These are phyloP conservation scores for Neurospora sublineolata DNA, from an alignment of 495 filamentous ascomycete species.

Conservation along the genomic window DNA sequence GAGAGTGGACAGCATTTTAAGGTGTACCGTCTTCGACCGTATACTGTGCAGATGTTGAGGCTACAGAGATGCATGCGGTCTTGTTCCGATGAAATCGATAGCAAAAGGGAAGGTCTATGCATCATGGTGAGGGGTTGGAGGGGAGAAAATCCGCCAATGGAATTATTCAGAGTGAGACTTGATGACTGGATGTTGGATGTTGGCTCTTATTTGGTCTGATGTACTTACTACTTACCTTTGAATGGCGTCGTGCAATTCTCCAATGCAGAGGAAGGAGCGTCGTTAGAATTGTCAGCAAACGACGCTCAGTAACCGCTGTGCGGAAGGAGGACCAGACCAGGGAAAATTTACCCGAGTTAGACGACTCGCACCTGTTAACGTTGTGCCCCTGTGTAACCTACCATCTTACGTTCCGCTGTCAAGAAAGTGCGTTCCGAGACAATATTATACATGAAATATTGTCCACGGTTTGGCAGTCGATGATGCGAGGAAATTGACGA, in stretches of 20 bases:
- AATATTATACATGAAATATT: not conserved
- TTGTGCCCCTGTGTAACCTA: not conserved
- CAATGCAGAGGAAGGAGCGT: not conserved
- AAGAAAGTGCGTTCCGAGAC: not conserved
- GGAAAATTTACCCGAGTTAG: not conserved
- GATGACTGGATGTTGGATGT: not conserved
- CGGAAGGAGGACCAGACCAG: not conserved
- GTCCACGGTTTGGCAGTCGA: not conserved
- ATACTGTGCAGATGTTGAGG: not conserved
- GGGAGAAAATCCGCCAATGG: not conserved
- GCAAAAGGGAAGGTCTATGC: not conserved
- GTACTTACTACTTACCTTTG: no score
- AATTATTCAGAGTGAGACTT: not conserved
- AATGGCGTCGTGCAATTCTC: not conserved
- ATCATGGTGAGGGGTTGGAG: not conserved
- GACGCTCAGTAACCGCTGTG: not conserved
- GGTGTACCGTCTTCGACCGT: not conserved
- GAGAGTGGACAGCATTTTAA: not conserved
- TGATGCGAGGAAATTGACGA: not conserved
- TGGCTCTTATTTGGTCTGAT: not conserved
- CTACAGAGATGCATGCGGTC: not conserved
- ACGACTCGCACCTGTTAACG: not conserved
- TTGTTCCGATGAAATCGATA: not conserved
- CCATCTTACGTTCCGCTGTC: not conserved
- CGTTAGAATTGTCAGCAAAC: not conserved